These are phyloP conservation scores for Musa schizocarpa DNA, from an alignment of 176 grass and related monocot genomes.

Conservation along the genomic window DNA sequence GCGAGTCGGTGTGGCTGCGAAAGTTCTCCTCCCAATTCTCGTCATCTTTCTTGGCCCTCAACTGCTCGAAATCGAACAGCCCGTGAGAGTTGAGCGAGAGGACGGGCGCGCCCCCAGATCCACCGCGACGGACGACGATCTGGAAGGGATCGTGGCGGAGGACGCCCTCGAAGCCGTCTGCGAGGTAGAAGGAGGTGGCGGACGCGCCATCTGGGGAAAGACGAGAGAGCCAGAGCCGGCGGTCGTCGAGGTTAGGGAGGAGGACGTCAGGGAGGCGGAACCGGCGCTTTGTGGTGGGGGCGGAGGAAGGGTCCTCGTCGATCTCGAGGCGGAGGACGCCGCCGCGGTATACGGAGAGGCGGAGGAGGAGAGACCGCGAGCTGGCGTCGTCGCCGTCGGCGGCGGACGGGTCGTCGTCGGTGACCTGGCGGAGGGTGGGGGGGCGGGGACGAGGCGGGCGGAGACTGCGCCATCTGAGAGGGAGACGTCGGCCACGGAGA, in stretches of 20 bases:
- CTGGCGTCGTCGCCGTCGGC: background rate
- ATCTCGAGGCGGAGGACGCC: constrained; percentile 66
- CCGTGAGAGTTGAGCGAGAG: constrained; percentile 86
- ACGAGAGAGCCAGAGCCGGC: constrained; percentile 42
- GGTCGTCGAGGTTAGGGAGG: constrained; percentile 52
- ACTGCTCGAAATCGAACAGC: constrained; percentile 86
- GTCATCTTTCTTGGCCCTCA: constrained; percentile 46
- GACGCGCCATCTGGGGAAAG: constrained; percentile 24
- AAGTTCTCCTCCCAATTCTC: constrained; percentile 77
- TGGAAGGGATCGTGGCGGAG: constrained; percentile 72
- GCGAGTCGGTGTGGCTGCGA: constrained; percentile 78
- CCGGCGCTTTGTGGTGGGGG: constrained; percentile 31
- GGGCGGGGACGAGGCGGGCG: constrained; percentile 40
- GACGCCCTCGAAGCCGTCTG: constrained; percentile 49
- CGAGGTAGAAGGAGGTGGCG: constrained; percentile 54
- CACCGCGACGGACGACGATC: constrained; percentile 39
- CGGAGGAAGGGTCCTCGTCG: constrained; percentile 55
- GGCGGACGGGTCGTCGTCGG: constrained; percentile 12
- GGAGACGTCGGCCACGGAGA: constrained; percentile 42
- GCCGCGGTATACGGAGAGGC: constrained; percentile 59
- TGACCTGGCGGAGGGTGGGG: background rate
- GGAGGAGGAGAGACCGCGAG: constrained; percentile 44
- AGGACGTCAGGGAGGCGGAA: constrained; percentile 85
- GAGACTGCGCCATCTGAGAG: constrained; percentile 59
- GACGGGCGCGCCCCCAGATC: constrained; percentile 33